phyloP scores from a whole-genome alignment of 768 basidiomycete species.

The Phallus indusiatus region DNA sequence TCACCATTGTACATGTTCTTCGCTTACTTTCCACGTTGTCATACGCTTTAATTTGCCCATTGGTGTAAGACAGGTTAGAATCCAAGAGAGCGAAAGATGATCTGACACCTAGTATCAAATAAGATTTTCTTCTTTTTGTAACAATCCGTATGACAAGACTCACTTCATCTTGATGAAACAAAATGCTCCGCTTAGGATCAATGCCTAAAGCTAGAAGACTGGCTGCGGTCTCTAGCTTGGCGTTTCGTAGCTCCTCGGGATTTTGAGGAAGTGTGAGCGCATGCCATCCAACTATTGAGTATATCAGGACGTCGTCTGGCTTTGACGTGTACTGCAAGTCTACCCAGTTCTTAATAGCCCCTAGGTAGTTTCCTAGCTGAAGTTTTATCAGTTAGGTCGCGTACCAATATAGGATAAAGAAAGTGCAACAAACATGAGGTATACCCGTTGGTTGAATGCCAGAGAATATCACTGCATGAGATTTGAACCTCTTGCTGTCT shows the following conservation, averaged over 20 bases:
- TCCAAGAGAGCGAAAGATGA: constrained; percentile 86
- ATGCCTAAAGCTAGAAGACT: constrained; percentile 79
- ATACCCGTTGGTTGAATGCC: constrained; percentile 93
- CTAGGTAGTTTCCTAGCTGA: constrained; percentile 90
- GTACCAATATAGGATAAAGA: not conserved
- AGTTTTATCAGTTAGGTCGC: constrained; percentile 4
- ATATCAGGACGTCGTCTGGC: constrained; percentile 58
- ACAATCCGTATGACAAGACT: constrained; percentile 18
- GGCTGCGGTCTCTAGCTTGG: constrained; percentile 57
- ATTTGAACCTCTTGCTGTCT: not conserved
- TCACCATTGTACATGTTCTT: not conserved
- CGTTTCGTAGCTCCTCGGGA: constrained; percentile 46
- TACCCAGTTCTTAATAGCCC: constrained; percentile 87
- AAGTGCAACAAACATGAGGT: constrained; percentile 58
- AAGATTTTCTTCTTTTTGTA: not conserved
- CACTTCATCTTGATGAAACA: constrained; percentile 90
- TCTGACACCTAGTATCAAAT: constrained; percentile 50
- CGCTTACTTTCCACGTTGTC: constrained; percentile 91
- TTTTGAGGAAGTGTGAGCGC: constrained; percentile 89
- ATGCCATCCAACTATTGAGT: constrained; percentile 90
- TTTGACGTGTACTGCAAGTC: constrained; percentile 55
- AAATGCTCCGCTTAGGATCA: constrained; percentile 58
- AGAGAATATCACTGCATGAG: constrained; percentile 48
- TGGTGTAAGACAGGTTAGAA: constrained; percentile 76
- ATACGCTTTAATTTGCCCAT: constrained; percentile 77